Percentiles rank a stretch among this genome's conserved stretches.
These are phyloP conservation scores for Euphorbia peplus DNA, from an alignment of 345 rosid genomes.

Conservation along the genomic window DNA sequence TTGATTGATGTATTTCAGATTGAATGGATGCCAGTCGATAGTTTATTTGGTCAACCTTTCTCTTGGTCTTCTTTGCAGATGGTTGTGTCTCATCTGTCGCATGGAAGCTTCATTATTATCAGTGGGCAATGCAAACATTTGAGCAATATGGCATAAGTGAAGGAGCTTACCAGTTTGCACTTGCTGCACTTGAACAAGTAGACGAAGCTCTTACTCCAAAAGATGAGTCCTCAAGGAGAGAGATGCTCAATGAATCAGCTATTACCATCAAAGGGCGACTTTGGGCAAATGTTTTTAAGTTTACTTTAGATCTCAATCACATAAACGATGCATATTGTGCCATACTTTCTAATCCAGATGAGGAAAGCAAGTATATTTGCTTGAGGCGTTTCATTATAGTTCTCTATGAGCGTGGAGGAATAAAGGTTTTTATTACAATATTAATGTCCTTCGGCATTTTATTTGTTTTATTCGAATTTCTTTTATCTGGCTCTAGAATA, in stretches of 20 bases:
- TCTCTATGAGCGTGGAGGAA: constrained; percentile 75
- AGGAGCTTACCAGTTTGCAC: constrained; percentile 96
- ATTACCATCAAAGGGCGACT: constrained; percentile 65
- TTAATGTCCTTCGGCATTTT: neutral
- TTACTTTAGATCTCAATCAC: constrained; percentile 79
- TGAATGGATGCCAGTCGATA: neutral
- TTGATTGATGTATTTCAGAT: neutral
- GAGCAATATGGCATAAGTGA: constrained; percentile 82
- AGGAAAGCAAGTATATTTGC: constrained; percentile 91
- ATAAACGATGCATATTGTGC: constrained; percentile 93
- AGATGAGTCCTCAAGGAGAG: constrained; percentile 33
- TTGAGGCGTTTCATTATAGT: constrained; percentile 86
- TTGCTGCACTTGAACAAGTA: constrained; percentile 97
- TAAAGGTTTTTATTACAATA: constrained; percentile 54
- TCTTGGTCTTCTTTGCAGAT: constrained; percentile 36
- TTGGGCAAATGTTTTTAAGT: constrained; percentile 96
- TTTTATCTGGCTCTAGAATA: constrained; percentile 3
- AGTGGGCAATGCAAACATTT: constrained; percentile 97
- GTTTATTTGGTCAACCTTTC: neutral
- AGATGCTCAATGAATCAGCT: constrained; percentile 47
- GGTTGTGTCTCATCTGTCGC: constrained; percentile 48
- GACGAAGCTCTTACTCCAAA: constrained; percentile 62
- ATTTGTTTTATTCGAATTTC: constrained; percentile 12
- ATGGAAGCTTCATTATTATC: constrained; percentile 95
- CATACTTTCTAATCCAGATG: constrained; percentile 95